Base-by-base conservation (phyloP, 2,329 filamentous ascomycete genomes). In the Diaporthe helianthi region DNA sequence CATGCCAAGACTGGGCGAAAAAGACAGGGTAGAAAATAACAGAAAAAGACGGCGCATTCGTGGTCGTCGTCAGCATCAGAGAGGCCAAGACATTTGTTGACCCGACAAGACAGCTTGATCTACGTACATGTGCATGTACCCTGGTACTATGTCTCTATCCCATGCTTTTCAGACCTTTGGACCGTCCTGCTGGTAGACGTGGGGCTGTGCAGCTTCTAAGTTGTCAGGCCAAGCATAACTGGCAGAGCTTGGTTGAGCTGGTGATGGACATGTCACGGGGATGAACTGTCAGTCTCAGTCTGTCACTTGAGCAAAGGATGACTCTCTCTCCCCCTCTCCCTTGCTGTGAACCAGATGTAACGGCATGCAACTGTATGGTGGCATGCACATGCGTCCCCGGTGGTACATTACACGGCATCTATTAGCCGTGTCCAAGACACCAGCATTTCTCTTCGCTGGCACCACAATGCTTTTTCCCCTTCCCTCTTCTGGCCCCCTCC, bases 51-150 rank as follows among this genome's bases (percentile, higher is more conserved):
- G 41, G 38, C n/a, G 26, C 33, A 41, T 38, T 17, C 36, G 22
- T 22, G 9, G 58, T 61, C 38, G 55, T 61, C 55, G 38, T 61
- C 58, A 61, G 58, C 58, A 33, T 61, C 58, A 61, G 47, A 47
- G 41, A 33, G 19, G 58, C 58, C 58, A 61, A 47, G 58, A 24
- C 58, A 33, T n/a, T n/a, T n/a, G n/a, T n/a, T n/a, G n/a, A n/a
- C 10, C 41, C 9, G 1, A 24, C 5, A 26, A 5, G 13, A 41
- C n/a, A 19, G 53, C 15, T 38, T 52, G 15, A 38, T 38, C n/a
- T 55, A 31, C 19, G 41, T 61, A 12, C 7, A 47, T 31, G 24
- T 29, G n/a, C n/a, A 17, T 46, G 55, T 47, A 61, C n/a, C 58
- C 17, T 47, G 55, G 55, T 33, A 33, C 38, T 22, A 12, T 47